Evolutionary conservation across 2,329 filamentous ascomycete genomes (phyloP).

Genomic region (Cordyceps fumosorosea): DNA sequence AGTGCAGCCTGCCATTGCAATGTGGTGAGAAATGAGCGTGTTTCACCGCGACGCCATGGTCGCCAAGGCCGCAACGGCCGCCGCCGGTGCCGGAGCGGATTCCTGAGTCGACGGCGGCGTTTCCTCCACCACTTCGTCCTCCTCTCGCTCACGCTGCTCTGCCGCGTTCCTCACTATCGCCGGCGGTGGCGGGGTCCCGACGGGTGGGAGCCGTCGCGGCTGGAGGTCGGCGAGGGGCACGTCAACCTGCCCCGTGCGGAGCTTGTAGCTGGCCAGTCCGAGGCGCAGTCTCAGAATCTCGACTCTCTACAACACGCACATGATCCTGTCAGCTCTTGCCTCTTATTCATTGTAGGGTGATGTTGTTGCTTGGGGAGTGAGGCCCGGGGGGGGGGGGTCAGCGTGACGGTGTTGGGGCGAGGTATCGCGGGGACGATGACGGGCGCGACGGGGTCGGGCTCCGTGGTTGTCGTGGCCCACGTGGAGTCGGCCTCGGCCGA

Average conservation of each 20-base stretch:
- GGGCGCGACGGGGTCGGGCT: constrained; percentile 22
- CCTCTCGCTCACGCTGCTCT: constrained; percentile 21
- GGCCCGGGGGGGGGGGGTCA: constrained; percentile 19
- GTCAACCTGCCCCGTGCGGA: constrained; percentile 63
- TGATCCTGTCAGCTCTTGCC: background rate
- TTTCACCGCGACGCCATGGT: background rate
- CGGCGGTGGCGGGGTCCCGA: constrained; percentile 23
- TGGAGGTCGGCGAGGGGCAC: constrained; percentile 58
- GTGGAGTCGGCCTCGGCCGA: constrained; percentile 37
- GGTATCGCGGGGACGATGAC: constrained; percentile 2
- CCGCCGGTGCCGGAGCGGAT: background rate
- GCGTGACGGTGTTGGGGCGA: background rate
- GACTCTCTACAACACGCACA: constrained; percentile 43
- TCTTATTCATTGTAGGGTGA: too few species aligned
- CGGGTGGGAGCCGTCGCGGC: constrained; percentile 23
- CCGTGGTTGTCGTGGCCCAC: constrained; percentile 43
- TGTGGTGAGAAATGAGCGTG: too few species aligned
- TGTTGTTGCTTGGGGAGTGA: too few species aligned
- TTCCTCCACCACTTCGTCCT: constrained; percentile 34
- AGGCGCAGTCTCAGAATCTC: constrained; percentile 63
- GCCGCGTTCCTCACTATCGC: constrained; percentile 8
- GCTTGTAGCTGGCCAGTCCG: constrained; percentile 66
- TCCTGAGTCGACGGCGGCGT: constrained; percentile 23
- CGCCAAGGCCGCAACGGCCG: background rate
- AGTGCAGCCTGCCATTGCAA: too few species aligned